Conservation (phyloP, 768 basidiomycete species). For the Suillus alpinus region DNA sequence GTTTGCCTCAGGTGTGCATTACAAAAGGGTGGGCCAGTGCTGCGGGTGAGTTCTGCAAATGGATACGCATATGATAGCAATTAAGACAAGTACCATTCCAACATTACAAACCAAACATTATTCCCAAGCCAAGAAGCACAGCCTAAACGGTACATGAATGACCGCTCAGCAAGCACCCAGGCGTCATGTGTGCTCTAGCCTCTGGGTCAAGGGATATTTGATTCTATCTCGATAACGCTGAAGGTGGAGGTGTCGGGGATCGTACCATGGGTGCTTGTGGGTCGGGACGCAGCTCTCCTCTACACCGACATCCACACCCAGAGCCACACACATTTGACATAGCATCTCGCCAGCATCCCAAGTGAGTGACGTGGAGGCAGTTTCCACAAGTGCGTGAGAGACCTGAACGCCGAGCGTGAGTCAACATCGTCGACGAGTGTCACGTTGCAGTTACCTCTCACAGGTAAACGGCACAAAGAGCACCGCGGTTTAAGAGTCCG, state of each 20-base stretch:
- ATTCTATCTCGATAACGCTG: not conserved
- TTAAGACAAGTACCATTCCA: not conserved
- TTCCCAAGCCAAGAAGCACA: not conserved
- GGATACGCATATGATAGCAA: not conserved
- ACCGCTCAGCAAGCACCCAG: too few species aligned
- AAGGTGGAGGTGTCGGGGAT: not conserved
- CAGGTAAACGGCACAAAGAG: constrained; percentile 72
- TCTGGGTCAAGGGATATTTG: too few species aligned
- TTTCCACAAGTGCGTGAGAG: constrained; percentile 58
- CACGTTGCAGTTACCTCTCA: constrained; percentile 53
- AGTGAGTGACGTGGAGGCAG: constrained; percentile 64
- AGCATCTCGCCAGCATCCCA: constrained; percentile 54
- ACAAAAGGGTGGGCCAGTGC: not conserved
- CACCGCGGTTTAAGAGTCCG: constrained; percentile 51
- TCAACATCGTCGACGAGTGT: not conserved
- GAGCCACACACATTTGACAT: constrained; percentile 55
- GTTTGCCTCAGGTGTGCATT: not conserved
- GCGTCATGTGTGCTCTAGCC: not conserved
- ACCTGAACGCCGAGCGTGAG: constrained; percentile 35
- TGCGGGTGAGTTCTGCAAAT: not conserved
- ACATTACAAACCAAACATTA: not conserved
- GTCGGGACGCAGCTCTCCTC: constrained; percentile 13
- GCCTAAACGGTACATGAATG: not conserved
- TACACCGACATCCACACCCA: constrained; percentile 67
- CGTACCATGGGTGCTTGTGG: not conserved